phyloP scores from a whole-genome alignment of 805 yeast genomes.

The Myxozyma kluyveri region DNA sequence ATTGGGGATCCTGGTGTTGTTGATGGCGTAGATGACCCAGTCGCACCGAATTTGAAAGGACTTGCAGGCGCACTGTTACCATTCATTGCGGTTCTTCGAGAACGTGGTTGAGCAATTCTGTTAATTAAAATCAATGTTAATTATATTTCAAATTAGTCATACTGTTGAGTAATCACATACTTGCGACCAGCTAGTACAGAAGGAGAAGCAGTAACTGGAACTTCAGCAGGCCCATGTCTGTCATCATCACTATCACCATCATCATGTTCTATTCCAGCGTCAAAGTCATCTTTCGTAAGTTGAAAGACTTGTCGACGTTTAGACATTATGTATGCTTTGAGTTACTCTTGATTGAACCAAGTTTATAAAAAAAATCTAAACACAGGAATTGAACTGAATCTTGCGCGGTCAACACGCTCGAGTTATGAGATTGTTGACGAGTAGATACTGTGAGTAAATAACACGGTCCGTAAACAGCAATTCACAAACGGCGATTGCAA shows the following conservation, averaged over 20 bases:
- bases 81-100: constrained; percentile 2
- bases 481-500: no score
- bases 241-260: constrained; percentile 18
- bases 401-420: no score
- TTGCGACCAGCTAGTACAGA: constrained; percentile 23
- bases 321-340: constrained; percentile 16
- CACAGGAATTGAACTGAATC: no score
- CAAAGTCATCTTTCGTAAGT: constrained; percentile 13
- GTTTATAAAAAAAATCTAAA: no score
- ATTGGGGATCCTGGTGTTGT: not conserved
- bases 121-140: no score
- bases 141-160: not conserved
- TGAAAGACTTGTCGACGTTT: constrained; percentile 21
- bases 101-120: constrained; percentile 17
- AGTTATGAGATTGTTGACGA: no score
- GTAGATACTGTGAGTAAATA: no score
- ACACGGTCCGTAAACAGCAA: no score
- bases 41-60: constrained; percentile 1
- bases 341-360: no score
- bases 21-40: constrained; percentile 12
- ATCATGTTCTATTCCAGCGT: constrained; percentile 1
- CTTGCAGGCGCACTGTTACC: not conserved
- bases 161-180: constrained; percentile 12
- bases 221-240: constrained; percentile 29
- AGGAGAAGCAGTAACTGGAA: constrained; percentile 13